A percentile compares a stretch with the other conserved stretches of the same genome.
These are phyloP conservation scores for Aspergillus melleus DNA, from an alignment of 2,329 filamentous ascomycete species.

Conservation along the genomic window DNA sequence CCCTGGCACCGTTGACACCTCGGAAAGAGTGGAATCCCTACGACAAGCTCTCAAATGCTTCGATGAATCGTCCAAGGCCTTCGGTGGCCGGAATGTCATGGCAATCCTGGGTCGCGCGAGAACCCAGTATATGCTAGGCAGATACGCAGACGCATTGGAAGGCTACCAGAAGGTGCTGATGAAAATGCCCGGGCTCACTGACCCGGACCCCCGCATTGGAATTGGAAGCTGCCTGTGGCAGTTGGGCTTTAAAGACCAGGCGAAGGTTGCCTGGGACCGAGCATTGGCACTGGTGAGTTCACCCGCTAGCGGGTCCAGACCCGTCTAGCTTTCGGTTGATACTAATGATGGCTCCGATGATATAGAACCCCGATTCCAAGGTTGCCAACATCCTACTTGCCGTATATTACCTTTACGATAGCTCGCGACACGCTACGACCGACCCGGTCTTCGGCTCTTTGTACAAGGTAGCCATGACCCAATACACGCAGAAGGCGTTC, in stretches of 20 bases:
- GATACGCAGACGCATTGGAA: constrained; percentile 78
- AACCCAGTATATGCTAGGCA: constrained; percentile 80
- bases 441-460: constrained; percentile 80
- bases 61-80: constrained; percentile 86
- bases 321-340: neutral
- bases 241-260: constrained; percentile 89
- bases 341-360: constrained; percentile 3
- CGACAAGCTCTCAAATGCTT: constrained; percentile 89
- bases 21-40: constrained; percentile 74
- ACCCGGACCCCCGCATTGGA: constrained; percentile 93
- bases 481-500: constrained; percentile 91
- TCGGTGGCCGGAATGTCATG: constrained; percentile 84
- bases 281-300: constrained; percentile 69
- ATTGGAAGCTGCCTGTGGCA: constrained; percentile 98
- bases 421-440: constrained; percentile 76
- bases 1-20: constrained; percentile 62
- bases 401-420: constrained; percentile 84
- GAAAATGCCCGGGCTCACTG: constrained; percentile 81
- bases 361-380: constrained; percentile 73
- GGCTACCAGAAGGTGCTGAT: constrained; percentile 83
- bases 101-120: constrained; percentile 87
- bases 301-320: neutral
- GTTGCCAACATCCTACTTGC: constrained; percentile 87
- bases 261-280: constrained; percentile 86
- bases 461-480: constrained; percentile 91